A percentile compares a stretch with the other conserved stretches of the same genome.
Conservation (phyloP, 2,329 filamentous ascomycete genomes). For the Xylaria digitata region DNA sequence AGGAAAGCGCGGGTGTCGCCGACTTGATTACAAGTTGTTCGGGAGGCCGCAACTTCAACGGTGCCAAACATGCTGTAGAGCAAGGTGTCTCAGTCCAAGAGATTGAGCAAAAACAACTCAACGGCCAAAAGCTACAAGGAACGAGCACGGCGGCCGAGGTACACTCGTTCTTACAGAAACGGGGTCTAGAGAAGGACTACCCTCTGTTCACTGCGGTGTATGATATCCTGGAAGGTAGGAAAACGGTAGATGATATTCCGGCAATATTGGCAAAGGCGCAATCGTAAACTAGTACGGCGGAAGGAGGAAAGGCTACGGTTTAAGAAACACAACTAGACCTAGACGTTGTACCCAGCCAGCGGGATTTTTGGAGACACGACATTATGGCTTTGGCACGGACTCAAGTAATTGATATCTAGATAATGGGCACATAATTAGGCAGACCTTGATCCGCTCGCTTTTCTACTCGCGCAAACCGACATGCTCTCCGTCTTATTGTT, state of each 20-base stretch:
- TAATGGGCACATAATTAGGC: constrained; percentile 14
- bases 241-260: constrained; percentile 84
- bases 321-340: constrained; percentile 29
- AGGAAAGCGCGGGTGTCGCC: constrained; percentile 93
- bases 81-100: constrained; percentile 83
- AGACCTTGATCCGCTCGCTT: not conserved
- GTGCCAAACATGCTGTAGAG: constrained; percentile 87
- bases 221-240: constrained; percentile 80
- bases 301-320: constrained; percentile 14
- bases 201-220: constrained; percentile 93
- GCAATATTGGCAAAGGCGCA: constrained; percentile 63
- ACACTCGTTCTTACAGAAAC: constrained; percentile 84
- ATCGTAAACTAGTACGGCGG: constrained; percentile 29
- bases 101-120: constrained; percentile 88
- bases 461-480: constrained; percentile 3
- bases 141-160: constrained; percentile 93
- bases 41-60: constrained; percentile 92
- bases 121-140: constrained; percentile 98
- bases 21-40: constrained; percentile 95
- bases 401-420: constrained; percentile 16
- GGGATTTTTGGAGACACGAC: constrained; percentile 20
- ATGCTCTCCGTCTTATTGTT: not conserved
- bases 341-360: constrained; percentile 16
- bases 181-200: constrained; percentile 83
- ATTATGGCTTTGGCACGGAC: constrained; percentile 22